Percentiles rank a stretch among this genome's conserved stretches.
Conservation (phyloP, 2,329 filamentous ascomycete genomes). For the Pseudogymnoascus sp. region DNA sequence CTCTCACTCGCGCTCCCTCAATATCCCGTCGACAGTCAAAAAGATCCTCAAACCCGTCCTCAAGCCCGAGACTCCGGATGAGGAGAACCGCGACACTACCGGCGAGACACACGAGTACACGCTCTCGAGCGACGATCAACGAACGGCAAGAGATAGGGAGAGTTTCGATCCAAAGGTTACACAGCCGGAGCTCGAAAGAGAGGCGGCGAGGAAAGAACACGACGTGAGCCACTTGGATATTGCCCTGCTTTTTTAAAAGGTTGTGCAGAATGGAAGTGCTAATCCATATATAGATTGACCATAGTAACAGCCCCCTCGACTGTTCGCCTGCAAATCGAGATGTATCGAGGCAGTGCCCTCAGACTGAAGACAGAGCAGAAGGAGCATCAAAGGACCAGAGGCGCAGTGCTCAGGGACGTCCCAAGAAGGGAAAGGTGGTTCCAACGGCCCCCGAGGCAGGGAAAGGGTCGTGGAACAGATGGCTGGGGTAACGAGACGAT, state of each 20-base stretch:
- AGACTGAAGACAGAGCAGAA: not conserved
- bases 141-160: not conserved
- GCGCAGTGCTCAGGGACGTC: not conserved
- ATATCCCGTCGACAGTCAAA: not conserved
- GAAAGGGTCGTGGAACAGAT: not conserved
- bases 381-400: not conserved
- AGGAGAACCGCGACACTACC: not conserved
- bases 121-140: not conserved
- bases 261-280: not conserved
- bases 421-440: slow-evolving; percentile 6
- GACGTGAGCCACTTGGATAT: not conserved
- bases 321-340: slow-evolving; percentile 6
- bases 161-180: not conserved
- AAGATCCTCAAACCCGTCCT: not conserved
- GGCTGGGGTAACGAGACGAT: not conserved
- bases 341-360: not conserved
- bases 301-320: not conserved
- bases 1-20: not conserved
- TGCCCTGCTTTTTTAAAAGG: not conserved
- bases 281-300: not conserved
- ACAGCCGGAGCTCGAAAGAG: not conserved
- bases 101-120: slow-evolving; percentile 6
- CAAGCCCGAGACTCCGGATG: not conserved
- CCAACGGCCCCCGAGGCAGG: not conserved
- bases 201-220: not conserved